These are phyloP conservation scores for Sanchytrium tribonematis DNA, from an alignment of 371 early-diverging fungal genomes.

Conservation along the genomic window DNA sequence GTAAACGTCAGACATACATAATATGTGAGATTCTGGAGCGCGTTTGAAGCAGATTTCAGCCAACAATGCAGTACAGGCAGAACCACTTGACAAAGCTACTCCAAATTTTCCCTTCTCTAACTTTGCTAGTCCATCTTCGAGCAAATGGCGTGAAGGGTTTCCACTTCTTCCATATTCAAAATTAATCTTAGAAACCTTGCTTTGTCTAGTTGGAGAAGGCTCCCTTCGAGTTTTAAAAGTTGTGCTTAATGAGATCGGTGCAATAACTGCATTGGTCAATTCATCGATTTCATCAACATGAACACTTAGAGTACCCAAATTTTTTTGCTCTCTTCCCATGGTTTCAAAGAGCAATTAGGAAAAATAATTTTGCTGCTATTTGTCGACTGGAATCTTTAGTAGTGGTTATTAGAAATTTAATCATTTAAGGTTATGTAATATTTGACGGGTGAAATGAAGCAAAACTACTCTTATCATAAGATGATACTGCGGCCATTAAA, in stretches of 20 bases:
- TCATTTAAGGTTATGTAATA: too few species aligned
- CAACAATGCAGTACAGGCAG: background rate
- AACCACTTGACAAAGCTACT: background rate
- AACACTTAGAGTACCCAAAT: background rate
- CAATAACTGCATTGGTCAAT: conserved; percentile 76
- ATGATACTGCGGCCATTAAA: too few species aligned
- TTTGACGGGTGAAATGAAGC: too few species aligned
- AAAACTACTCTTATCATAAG: too few species aligned
- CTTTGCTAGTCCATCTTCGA: conserved; percentile 70
- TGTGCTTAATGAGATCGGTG: conserved; percentile 72
- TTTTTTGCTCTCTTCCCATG: too few species aligned
- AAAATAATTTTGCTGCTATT: too few species aligned
- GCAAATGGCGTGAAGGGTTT: conserved; percentile 67
- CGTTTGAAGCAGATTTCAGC: conserved; percentile 20
- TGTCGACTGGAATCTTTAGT: too few species aligned
- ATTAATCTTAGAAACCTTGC: too few species aligned
- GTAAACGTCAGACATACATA: conserved; percentile 81
- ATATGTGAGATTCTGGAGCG: conserved; percentile 39
- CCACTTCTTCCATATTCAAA: conserved; percentile 84
- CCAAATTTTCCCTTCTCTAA: conserved; percentile 64
- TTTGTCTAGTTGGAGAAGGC: too few species aligned
- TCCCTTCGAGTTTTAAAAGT: conserved; percentile 48
- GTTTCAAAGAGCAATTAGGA: too few species aligned
- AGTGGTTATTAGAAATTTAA: too few species aligned
- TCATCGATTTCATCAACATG: conserved; percentile 17